Base-by-base conservation (phyloP, 441 rosid genomes). In the Gossypium schwendimanii region DNA sequence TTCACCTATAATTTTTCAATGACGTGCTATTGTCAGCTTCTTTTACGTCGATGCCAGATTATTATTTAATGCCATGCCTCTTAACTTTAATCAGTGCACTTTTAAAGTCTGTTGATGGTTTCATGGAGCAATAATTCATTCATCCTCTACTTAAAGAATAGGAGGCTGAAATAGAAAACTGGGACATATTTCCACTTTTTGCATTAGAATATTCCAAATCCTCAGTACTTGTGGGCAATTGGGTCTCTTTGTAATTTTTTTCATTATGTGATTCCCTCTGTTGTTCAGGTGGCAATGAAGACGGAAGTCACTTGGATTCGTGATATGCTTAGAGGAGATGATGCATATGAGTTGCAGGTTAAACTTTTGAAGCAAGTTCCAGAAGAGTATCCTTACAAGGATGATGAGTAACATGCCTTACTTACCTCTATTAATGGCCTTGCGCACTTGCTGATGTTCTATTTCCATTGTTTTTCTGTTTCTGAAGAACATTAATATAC, bases 321-420 rank as follows among this genome's bases (percentile, higher is more conserved):
- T 0, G 96, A 91, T 70, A 82, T 89, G 85, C 97, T 94, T 63
- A 75, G 92, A 49, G 98, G 98, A 44, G 97, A 94, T 66, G 98
- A 91, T 81, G 89, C 86, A 1, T 91, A 79, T 33, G 98, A 94
- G 87, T 82, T 94, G 81, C 95, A 90, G 79, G 93, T 91, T 77
- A 94, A 89, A 73, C 89, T 94, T 58, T 49, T 94, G 60, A 90
- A 90, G 84, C 97, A 94, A 78, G 82, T 91, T 12, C 88, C 93
- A 1, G 97, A 94, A 69, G 95, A 94, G 81, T 89, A 91, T 69
- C 98, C 97, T n/a, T 94, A 94, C 89, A 94, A 94, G 85, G 98
- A 91, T 68, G 98, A 92, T 36, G 96, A 91, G 73, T 91, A 74
- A 54, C 0, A 69, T 59, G 53, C 54, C 14, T 9, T 39, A 6